Percentiles rank a stretch among this genome's conserved stretches.
Evolutionary conservation across 352 stramenopile species (phyloP).

Genomic region (Globisporangium sylvaticum): DNA sequence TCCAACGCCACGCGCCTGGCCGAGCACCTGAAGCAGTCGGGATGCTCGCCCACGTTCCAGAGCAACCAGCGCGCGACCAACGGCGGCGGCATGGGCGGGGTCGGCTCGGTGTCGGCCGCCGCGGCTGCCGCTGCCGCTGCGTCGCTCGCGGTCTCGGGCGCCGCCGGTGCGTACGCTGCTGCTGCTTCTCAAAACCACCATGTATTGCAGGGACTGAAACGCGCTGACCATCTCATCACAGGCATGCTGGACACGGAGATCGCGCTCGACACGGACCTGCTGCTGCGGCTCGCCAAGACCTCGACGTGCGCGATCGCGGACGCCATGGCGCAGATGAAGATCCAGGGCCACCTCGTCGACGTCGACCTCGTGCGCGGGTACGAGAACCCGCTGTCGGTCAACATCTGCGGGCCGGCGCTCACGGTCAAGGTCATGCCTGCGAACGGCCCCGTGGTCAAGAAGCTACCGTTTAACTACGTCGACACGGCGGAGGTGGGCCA

Average conservation of each 20-base stretch:
- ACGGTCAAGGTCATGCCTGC: conserved; percentile 74
- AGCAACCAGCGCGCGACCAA: conserved; percentile 63
- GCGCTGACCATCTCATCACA: conserved; percentile 50
- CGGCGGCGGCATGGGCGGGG: conserved; percentile 2
- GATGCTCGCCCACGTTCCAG: conserved; percentile 70
- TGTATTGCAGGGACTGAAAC: conserved; percentile 40
- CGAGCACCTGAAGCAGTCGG: conserved; percentile 71
- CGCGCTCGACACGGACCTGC: conserved; percentile 52
- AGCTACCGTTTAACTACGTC: conserved; percentile 75
- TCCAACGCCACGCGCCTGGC: conserved; percentile 79
- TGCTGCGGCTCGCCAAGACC: conserved; percentile 69
- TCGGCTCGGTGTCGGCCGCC: conserved; percentile 13
- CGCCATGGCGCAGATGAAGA: conserved; percentile 69
- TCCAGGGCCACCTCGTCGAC: conserved; percentile 75
- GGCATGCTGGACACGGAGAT: conserved; percentile 69
- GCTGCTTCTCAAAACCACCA: conserved; percentile 21
- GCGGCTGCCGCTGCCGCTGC: conserved; percentile 23
- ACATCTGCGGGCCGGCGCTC: conserved; percentile 73
- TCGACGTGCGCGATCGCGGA: conserved; percentile 80
- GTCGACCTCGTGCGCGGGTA: conserved; percentile 67
- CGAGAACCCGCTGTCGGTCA: conserved; percentile 45
- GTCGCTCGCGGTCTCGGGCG: conserved; percentile 25
- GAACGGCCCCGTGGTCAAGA: conserved; percentile 54
- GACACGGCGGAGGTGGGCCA: conserved; percentile 71
- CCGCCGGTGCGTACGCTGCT: conserved; percentile 26